Percentiles rank a stretch among this genome's conserved stretches.
Conservation (phyloP, 2,329 filamentous ascomycete genomes). For the Orbilia oligospora region DNA sequence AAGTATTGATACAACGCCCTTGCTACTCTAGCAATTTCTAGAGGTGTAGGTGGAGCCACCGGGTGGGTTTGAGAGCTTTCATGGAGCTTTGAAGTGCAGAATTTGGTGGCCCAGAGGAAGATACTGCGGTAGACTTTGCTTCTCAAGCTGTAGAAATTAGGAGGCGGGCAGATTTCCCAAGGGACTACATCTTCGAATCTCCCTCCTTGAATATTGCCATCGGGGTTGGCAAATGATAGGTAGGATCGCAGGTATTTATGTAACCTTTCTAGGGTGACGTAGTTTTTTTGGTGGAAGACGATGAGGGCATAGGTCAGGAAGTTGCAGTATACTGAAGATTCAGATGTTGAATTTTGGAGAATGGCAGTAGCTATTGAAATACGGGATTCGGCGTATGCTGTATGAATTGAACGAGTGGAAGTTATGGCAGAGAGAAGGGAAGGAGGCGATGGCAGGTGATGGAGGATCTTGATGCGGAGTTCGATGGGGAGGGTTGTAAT, state of each 20-base stretch:
- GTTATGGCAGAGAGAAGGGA: conserved; percentile 36
- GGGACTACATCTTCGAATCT: conserved; percentile 5
- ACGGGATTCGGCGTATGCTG: conserved; percentile 40
- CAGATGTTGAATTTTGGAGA: conserved; percentile 35
- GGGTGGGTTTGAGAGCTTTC: neutral
- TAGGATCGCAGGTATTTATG: conserved; percentile 29
- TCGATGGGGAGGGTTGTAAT: conserved; percentile 47
- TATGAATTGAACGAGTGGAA: conserved; percentile 18
- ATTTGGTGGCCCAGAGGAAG: conserved; percentile 31
- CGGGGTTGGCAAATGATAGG: conserved; percentile 43
- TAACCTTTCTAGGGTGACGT: conserved; percentile 9
- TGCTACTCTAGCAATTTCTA: conserved; percentile 28
- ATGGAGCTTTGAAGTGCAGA: conserved; percentile 25
- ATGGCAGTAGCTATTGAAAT: conserved; percentile 25
- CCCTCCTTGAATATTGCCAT: neutral
- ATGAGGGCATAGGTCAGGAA: conserved; percentile 41
- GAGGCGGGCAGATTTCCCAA: conserved; percentile 31
- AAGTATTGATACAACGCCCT: conserved; percentile 45
- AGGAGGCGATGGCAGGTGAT: conserved; percentile 29
- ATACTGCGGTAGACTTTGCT: neutral
- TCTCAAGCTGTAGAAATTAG: conserved; percentile 5
- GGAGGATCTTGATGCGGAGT: conserved; percentile 46
- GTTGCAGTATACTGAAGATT: conserved; percentile 30
- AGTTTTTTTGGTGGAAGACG: conserved; percentile 32
- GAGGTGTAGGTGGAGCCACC: neutral